Evolutionary conservation across 371 early-diverging fungal genomes (phyloP).

Genomic region (Apophysomyces sp.): DNA sequence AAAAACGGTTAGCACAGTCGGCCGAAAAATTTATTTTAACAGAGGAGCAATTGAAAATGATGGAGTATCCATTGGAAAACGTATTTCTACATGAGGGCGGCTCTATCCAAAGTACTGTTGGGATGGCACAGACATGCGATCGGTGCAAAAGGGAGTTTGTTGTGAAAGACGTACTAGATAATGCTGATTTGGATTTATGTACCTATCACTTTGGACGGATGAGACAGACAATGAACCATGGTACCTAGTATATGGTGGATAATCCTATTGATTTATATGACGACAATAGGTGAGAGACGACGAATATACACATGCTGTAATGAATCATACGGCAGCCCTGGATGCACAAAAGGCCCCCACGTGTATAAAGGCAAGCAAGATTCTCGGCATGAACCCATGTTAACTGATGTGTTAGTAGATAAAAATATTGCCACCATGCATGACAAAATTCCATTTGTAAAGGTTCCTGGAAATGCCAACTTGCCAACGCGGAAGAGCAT

Average conservation of each 20-base stretch:
- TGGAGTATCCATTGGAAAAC: constrained; percentile 42
- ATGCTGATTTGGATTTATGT: constrained; percentile 35
- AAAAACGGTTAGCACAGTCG: constrained; percentile 37
- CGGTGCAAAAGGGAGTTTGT: constrained; percentile 48
- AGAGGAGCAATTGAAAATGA: constrained; percentile 20
- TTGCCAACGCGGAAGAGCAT: constrained; percentile 11
- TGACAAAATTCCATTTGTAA: constrained; percentile 43
- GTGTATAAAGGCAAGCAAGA: constrained; percentile 37
- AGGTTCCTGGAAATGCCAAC: constrained; percentile 17
- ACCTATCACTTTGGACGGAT: constrained; percentile 40
- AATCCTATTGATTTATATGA: neutral
- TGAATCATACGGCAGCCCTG: constrained; percentile 37
- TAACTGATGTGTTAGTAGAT: constrained; percentile 9
- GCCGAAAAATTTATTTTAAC: constrained; percentile 24
- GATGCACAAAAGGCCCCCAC: constrained; percentile 55
- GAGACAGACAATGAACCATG: constrained; percentile 26
- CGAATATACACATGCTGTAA: constrained; percentile 50
- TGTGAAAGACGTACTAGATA: constrained; percentile 33
- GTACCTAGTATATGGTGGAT: constrained; percentile 6
- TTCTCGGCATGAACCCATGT: neutral
- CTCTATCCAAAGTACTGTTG: constrained; percentile 10
- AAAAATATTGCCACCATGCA: constrained; percentile 26
- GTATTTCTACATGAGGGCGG: constrained; percentile 6
- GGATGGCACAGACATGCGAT: constrained; percentile 35
- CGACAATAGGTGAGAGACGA: constrained; percentile 34